These are phyloP conservation scores for Penicillium salamii DNA, from an alignment of 495 filamentous ascomycete species.

Conservation along the genomic window DNA sequence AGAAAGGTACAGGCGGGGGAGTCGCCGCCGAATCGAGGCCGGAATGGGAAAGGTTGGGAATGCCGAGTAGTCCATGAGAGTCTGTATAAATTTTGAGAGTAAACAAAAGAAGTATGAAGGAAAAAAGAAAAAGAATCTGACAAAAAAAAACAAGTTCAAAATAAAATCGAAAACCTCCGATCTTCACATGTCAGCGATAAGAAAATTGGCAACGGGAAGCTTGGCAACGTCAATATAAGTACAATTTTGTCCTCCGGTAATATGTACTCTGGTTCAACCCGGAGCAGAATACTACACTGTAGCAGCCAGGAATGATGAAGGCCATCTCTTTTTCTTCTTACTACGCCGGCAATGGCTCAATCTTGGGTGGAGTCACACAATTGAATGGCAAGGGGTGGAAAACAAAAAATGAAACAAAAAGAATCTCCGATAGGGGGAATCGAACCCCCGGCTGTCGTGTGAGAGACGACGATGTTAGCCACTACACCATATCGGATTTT, in stretches of 20 bases:
- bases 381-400: no score
- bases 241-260: no score
- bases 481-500: constrained; percentile 39
- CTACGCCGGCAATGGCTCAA: no score
- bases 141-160: background rate
- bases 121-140: background rate
- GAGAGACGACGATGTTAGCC: constrained; percentile 37
- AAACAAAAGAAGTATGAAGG: background rate
- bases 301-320: no score
- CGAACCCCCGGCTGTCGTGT: constrained; percentile 33
- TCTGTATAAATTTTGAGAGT: no score
- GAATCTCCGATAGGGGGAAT: constrained; percentile 21
- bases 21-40: constrained; percentile 31
- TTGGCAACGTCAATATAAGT: no score
- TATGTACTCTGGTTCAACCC: no score
- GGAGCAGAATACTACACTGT: no score
- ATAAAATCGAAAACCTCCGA: background rate
- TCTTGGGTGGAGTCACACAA: no score
- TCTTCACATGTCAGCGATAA: constrained; percentile 3
- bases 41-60: constrained; percentile 32
- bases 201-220: background rate
- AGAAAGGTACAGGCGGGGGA: constrained; percentile 26
- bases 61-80: constrained; percentile 30
- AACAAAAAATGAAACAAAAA: no score
- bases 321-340: no score